These are phyloP conservation scores for Russula sp. DNA, from an alignment of 768 basidiomycete species.

Conservation along the genomic window DNA sequence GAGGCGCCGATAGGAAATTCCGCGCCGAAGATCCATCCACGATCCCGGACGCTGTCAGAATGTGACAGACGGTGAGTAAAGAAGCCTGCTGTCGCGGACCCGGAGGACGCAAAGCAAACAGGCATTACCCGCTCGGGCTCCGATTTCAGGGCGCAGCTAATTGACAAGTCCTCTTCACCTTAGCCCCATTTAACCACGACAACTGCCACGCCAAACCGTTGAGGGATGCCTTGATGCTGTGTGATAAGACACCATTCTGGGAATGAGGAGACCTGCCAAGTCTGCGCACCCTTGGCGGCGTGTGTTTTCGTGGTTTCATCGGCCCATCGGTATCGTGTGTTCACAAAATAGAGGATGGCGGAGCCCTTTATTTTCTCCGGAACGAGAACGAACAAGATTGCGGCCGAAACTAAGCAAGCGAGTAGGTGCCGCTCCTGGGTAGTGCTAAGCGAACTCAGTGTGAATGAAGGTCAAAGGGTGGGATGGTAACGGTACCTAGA, in stretches of 20 bases:
- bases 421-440: no score
- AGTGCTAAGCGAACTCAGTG: not conserved
- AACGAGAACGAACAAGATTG: not conserved
- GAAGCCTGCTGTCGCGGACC: not conserved
- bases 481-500: not conserved
- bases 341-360: not conserved
- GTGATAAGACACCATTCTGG: not conserved
- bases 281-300: not conserved
- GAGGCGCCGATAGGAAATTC: not conserved
- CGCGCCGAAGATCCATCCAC: not conserved
- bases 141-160: not conserved
- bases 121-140: not conserved
- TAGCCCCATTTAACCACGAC: not conserved
- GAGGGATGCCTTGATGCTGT: not conserved
- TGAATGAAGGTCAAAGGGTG: not conserved
- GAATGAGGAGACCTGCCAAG: not conserved
- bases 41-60: not conserved
- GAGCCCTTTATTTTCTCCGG: not conserved
- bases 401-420: not conserved
- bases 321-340: not conserved
- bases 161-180: not conserved
- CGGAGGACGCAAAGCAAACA: not conserved
- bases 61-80: not conserved
- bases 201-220: not conserved
- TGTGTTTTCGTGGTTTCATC: not conserved